Evolutionary conservation across 225 moss, liverwort and hornwort species (phyloP), one percentile per base, ranked within the genome.

Genomic region (Sphagnum tenellum): DNA sequence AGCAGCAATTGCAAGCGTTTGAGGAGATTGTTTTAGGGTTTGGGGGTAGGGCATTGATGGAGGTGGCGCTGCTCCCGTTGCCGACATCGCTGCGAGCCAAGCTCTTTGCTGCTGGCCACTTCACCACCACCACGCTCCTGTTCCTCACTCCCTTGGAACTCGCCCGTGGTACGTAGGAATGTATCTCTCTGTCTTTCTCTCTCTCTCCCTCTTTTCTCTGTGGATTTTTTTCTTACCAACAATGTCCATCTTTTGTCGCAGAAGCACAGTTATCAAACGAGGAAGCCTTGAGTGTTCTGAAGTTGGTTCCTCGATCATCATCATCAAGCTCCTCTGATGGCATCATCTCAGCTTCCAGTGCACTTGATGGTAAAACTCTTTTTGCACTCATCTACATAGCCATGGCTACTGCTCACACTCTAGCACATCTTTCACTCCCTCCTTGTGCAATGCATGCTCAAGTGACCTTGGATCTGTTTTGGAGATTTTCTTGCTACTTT

Each of bases 81-180:
- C 94, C 88, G 63, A 82, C 90, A 44, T 81, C 81, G 61, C 67
- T 87, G 62, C 90, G 87, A 69, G 76, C 73, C 71, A 94, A 83
- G 72, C 89, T 94, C 50, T 78, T 78, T 51, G 81, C 81, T 45
- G 89, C 87, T 57, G 90, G 94, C 59, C 84, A 87, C 69, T 78
- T 69, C 8, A 80, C 81, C 12, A 81, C 87, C 3, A 60, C 85
- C 64, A 55, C 67, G 57, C 71, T 84, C 55, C 60, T 29, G 50
- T 71, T 61, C 29, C 52, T 81, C n/a, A 68, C 86, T 14, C 88
- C 89, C 11, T 65, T 75, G 50, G 85, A 83, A 56, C 84, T 94
- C 56, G 79, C 85, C 44, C 77, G 64, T 64, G 90, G 94, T 90
- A n/a, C 50, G 52, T 50, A 14, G 3, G 8, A 12, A 44, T 29